Conservation (phyloP, 106 monocot genomes). For the Dendrobium huoshanense region DNA sequence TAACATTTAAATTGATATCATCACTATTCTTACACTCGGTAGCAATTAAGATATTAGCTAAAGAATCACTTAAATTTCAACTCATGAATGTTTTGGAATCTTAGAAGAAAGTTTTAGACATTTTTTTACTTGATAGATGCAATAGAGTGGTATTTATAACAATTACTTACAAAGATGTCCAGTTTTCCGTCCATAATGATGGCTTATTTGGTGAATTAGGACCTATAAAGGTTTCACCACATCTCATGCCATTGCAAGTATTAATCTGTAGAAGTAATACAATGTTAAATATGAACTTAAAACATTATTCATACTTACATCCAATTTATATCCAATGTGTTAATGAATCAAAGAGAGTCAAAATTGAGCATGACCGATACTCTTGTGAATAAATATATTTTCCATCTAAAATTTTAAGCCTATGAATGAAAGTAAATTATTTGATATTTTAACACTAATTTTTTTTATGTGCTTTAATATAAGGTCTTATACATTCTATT, state of each 20-base stretch:
- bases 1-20: not conserved
- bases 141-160: not conserved
- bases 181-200: constrained; percentile 89
- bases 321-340: not conserved
- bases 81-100: too few species aligned
- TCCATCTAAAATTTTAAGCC: too few species aligned
- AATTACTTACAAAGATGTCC: constrained; percentile 62
- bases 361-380: too few species aligned
- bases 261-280: constrained; percentile 47
- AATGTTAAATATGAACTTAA: not conserved
- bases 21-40: too few species aligned
- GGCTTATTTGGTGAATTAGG: constrained; percentile 94
- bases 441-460: too few species aligned
- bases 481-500: not conserved
- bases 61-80: too few species aligned
- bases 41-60: too few species aligned
- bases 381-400: too few species aligned
- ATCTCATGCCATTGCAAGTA: constrained; percentile 77
- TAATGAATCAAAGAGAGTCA: too few species aligned
- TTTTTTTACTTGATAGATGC: not conserved
- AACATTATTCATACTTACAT: not conserved
- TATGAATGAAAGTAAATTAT: not conserved
- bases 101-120: too few species aligned
- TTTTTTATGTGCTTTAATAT: too few species aligned
- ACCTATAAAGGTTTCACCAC: constrained; percentile 70